Evolutionary conservation across 306 rosid genomes (phyloP), one percentile per base, ranked within the genome.

Genomic region (Prunus davidiana): DNA sequence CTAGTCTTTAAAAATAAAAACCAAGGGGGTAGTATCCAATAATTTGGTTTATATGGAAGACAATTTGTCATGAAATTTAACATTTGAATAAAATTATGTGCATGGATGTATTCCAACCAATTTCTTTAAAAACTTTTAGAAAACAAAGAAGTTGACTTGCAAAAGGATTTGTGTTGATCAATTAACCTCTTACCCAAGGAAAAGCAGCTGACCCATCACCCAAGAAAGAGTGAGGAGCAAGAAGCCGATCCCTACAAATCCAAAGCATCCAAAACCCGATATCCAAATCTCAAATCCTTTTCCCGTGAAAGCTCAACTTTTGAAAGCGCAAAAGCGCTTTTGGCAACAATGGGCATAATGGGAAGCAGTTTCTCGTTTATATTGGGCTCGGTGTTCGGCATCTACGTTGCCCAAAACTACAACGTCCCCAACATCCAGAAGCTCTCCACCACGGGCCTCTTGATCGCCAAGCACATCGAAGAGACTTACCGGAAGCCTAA

Each of bases 401-500:
- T 86, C 72, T 86, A 86, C 74, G 8, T 81, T 1, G 89, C 89
- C 62, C 89, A 86, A 69, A 83, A 86, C 77, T 83, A 86, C 81
- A 67, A 69, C 64, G 83, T 86, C 43, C 89, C 89, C 15, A 83
- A 78, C 64, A 41, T 86, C 61, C 79, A 57, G 79, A 83, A 83
- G 82, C 85, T 86, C 69, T 58, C 78, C 61, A 65, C 65, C 73
- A 78, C 87, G 1, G 79, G 77, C 57, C 70, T 86, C 38, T 15
- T 72, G 54, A 80, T 86, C 47, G 85, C 83, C 61, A 72, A 71
- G 68, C 87, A 79, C 64, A 57, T 79, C 76, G 89, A 86, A 20
- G 84, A 83, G 80, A 83, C 38, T 24, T 86, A 86, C 67, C 83
- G 89, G 32, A 86, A 83, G 80, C 85, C 87, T 47, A 86, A 83